Percentiles rank a stretch among this genome's conserved stretches.
phyloP scores from a whole-genome alignment of 108 stramenopile genomes.

The Mediolabrus comicus region DNA sequence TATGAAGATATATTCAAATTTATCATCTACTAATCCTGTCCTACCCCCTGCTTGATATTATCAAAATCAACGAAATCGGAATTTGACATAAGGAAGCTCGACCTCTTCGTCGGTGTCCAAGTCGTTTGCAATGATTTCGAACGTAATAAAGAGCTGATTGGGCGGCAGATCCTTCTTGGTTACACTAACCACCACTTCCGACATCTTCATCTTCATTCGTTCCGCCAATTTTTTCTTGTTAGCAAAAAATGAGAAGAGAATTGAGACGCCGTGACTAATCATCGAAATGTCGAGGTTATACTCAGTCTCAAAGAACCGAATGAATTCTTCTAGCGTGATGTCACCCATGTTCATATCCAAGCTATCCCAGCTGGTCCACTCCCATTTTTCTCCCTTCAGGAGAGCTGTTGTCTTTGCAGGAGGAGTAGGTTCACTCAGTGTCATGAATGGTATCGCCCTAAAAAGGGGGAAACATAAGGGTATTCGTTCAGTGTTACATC shows the following conservation, averaged over 20 bases:
- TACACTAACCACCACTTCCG: conserved; percentile 82
- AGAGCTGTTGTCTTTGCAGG: conserved; percentile 84
- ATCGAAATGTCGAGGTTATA: conserved; percentile 97
- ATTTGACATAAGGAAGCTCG: conserved; percentile 90
- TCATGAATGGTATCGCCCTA: conserved; percentile 98
- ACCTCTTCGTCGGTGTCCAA: conserved; percentile 92
- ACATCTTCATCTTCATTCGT: conserved; percentile 93
- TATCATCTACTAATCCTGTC: neutral
- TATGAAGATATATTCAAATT: neutral
- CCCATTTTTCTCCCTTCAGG: conserved; percentile 92
- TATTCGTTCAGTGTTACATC: too few relatives aligned
- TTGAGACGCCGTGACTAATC: conserved; percentile 95
- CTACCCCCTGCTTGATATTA: neutral
- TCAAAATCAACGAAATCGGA: conserved; percentile 69
- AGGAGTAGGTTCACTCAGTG: conserved; percentile 90
- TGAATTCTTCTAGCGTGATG: conserved; percentile 90
- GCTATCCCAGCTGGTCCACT: conserved; percentile 97
- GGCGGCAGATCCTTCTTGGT: conserved; percentile 90
- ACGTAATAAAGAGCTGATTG: conserved; percentile 84
- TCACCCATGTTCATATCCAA: conserved; percentile 86
- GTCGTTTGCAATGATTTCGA: conserved; percentile 94
- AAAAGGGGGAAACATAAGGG: too few relatives aligned
- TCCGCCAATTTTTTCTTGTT: conserved; percentile 95
- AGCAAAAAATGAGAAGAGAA: conserved; percentile 96
- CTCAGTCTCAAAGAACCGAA: conserved; percentile 89